Conservation (phyloP, 768 basidiomycete species). For the Suillus discolor region DNA sequence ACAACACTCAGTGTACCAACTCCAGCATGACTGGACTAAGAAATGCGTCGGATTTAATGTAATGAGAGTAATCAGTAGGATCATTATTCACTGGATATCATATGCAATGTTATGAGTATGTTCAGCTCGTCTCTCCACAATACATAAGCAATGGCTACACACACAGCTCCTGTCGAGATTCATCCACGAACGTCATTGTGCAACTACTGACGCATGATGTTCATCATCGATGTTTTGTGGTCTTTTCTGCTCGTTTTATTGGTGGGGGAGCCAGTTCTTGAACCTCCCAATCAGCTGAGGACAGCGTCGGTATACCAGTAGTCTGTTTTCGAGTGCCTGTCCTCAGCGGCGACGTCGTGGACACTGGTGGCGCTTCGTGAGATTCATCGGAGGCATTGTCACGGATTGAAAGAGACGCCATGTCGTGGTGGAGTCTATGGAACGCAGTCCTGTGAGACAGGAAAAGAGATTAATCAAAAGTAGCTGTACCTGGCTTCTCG, state of each 20-base stretch:
- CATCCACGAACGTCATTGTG: background rate
- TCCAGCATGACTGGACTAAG: slow-evolving; percentile 1
- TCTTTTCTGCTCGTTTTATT: background rate
- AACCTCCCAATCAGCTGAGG: slow-evolving; percentile 55
- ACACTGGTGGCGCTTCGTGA: background rate
- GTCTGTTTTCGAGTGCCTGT: slow-evolving; percentile 27
- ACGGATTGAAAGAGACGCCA: slow-evolving; percentile 35
- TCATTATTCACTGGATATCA: background rate
- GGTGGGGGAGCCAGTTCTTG: slow-evolving; percentile 51
- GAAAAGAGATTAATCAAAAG: background rate
- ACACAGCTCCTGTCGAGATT: background rate
- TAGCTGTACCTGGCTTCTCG: slow-evolving; percentile 72
- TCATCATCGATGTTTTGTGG: slow-evolving; percentile 8
- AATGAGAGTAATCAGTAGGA: slow-evolving; percentile 20
- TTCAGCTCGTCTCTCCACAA: background rate
- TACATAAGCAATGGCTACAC: background rate
- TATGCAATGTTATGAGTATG: background rate
- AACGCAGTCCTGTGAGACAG: background rate
- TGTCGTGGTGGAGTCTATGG: slow-evolving; percentile 21
- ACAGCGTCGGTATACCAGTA: slow-evolving; percentile 47
- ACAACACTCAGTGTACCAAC: background rate
- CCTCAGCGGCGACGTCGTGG: background rate
- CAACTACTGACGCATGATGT: background rate
- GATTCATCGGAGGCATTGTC: slow-evolving; percentile 18
- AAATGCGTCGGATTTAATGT: slow-evolving; percentile 25